Evolutionary conservation across 441 rosid genomes (phyloP), one percentile per base, ranked within the genome.

Genomic region (Gossypium lobatum): DNA sequence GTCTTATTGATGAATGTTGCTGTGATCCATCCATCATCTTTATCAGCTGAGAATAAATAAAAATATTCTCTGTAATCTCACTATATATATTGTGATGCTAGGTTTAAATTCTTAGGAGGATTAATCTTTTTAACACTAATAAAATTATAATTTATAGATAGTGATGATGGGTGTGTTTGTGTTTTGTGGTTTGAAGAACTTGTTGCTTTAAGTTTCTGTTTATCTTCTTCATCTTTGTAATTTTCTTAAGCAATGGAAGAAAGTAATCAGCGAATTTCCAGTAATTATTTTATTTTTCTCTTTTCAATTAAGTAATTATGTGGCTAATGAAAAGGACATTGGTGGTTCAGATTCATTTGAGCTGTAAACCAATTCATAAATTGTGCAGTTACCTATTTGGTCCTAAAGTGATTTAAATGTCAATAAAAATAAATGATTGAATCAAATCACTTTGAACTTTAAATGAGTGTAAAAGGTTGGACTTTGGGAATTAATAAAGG

Each of bases 21-120:
- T 84, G 85, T 28, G 96, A 91, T 63, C 95, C 93, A 3, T 84
- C 93, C 76, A 73, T 86, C 78, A 20, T 88, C 70, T 77, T 85
- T 61, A 2, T 83, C 13, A 2, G 75, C 80, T 86, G 70, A 76
- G 45, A 50, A 14, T 10, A 3, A 20, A 10, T 0, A 46, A 2
- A 46, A 10, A 46, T 13, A 46, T 3, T 48, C 17, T 11, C 53
- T 26, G 46, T 26, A 17, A 26, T 52, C 52, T 2, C 71, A 31
- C 23, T 4, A 10, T 3, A 46, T 57, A 17, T 13, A 10, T 48
- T 60, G 21, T 50, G 0, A 9, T 18, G 16, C 6, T 50, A 50
- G 6, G 18, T 34, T 34, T 34, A 34, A 34, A 34, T 34, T 34
- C 39, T 34, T 45, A 45, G 50, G 13, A 42, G 37, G 52, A 2